Conservation (phyloP, 805 yeast genomes). For the Ogataea sp. region DNA sequence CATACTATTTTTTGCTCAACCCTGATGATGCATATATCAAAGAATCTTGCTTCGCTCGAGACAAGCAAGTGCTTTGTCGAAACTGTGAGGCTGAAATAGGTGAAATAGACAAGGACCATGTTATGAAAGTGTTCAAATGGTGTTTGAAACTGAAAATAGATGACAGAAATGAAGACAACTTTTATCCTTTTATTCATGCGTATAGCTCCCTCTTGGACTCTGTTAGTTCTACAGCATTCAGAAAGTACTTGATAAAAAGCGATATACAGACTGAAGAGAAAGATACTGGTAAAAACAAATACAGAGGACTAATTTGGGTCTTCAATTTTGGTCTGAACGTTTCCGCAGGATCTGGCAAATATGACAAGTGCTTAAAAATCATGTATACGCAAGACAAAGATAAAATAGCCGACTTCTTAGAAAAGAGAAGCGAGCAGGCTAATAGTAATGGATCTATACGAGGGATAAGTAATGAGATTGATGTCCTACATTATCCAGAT, state of each 20-base stretch:
- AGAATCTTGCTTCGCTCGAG: too few relatives aligned
- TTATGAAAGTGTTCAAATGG: conserved; percentile 49
- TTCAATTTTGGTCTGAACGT: conserved; percentile 33
- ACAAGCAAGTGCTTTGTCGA: conserved; percentile 22
- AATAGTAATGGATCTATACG: conserved; percentile 9
- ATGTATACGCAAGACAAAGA: conserved; percentile 29
- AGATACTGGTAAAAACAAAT: conserved; percentile 1
- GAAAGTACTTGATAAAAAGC: conserved; percentile 24
- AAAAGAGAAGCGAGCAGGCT: too few relatives aligned
- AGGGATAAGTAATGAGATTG: conserved; percentile 21
- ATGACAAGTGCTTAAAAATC: conserved; percentile 26
- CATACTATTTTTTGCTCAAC: conserved; percentile 42
- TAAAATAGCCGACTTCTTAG: conserved; percentile 20
- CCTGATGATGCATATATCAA: conserved; percentile 7
- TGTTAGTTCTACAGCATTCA: conserved; percentile 33
- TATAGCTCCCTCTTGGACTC: conserved; percentile 33
- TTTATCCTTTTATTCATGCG: conserved; percentile 27
- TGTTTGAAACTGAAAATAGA: conserved; percentile 24
- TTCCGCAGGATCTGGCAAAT: not conserved
- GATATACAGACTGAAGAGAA: conserved; percentile 2
- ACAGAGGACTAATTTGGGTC: conserved; percentile 35
- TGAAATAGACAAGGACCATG: conserved; percentile 23
- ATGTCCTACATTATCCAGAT: conserved; percentile 24
- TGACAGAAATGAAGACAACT: conserved; percentile 19
- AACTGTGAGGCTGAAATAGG: conserved; percentile 35